phyloP scores from a whole-genome alignment of 306 rosid species.

The Sophora flavescens region DNA sequence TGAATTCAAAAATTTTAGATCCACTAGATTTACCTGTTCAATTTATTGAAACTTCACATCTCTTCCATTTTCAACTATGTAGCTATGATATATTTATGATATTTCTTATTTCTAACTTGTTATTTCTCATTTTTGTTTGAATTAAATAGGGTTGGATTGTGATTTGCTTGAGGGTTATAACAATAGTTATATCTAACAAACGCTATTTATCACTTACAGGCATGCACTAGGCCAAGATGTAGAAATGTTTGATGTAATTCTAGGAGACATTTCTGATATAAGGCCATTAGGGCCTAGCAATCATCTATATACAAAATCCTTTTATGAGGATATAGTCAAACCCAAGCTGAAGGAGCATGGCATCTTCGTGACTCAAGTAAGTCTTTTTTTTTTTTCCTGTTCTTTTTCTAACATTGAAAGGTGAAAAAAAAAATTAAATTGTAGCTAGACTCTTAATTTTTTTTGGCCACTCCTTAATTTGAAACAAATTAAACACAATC shows the following conservation, averaged over 20 bases:
- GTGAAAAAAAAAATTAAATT: background rate
- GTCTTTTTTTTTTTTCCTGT: background rate
- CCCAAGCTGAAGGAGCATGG: conserved; percentile 21
- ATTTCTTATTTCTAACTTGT: background rate
- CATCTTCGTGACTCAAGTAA: conserved; percentile 31
- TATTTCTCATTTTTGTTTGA: background rate
- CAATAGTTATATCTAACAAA: no score
- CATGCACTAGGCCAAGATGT: background rate
- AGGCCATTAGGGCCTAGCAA: background rate
- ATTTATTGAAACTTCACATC: background rate
- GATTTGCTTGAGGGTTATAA: background rate
- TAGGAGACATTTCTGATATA: background rate
- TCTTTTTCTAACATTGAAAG: background rate
- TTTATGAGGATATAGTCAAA: background rate
- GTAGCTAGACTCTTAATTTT: background rate
- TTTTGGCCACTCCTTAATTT: background rate
- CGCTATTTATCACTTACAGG: background rate
- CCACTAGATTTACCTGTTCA: no score
- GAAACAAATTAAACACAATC: background rate
- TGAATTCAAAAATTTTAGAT: background rate
- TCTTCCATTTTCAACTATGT: background rate
- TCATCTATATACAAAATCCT: background rate
- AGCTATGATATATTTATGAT: background rate
- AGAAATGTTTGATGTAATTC: conserved; percentile 22
- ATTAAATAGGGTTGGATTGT: background rate